Base-by-base conservation (phyloP, 768 basidiomycete species). In the Leccinellum luteum region DNA sequence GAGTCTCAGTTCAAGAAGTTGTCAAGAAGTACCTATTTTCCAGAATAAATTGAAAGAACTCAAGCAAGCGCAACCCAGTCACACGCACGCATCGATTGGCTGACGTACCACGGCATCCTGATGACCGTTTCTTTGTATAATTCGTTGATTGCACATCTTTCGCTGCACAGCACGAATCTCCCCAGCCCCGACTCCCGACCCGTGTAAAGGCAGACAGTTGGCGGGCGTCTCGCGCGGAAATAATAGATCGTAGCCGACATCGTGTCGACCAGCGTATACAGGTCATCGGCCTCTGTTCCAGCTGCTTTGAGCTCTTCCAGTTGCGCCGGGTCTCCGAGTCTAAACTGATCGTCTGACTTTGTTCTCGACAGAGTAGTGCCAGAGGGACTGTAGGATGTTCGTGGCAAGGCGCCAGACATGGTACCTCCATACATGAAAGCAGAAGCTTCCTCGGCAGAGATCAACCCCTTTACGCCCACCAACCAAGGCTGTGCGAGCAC, bases 201-300 rank as follows among this genome's bases (percentile, higher is more conserved):
- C 9, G 61, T 60, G 47, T 50, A 68, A 28, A 68, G 44, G 48
- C 67, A 68, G 3, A 68, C 67, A 1, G 64, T 68, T n/a, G 69
- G 67, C 0, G 66, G 64, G 30, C 44, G 56, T 1, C 44, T 48
- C 7, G 66, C 64, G 8, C 57, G 58, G 62, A 71, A 69, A 50
- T 64, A 69, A 35, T 68, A 71, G 8, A 68, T n/a, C 5, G 59
- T 66, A 4, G 58, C 51, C 1, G 67, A 71, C 1, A 54, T 0
- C 1, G 67, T 71, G 49, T 69, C 67, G 6, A 67, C 4, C 48
- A 71, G 65, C 2, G 69, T 59, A 21, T 69, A 68, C 27, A 68
- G 19, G n/a, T 64, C 8, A 25, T 52, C 50, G n/a, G 51, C 56
- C 14, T 49, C 54, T 2, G 10, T 6, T 8, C 1, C n/a, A 12